A percentile compares a stretch with the other conserved stretches of the same genome.
Conservation (phyloP, 78 protist species). For the Creolimax fragrantissima region DNA sequence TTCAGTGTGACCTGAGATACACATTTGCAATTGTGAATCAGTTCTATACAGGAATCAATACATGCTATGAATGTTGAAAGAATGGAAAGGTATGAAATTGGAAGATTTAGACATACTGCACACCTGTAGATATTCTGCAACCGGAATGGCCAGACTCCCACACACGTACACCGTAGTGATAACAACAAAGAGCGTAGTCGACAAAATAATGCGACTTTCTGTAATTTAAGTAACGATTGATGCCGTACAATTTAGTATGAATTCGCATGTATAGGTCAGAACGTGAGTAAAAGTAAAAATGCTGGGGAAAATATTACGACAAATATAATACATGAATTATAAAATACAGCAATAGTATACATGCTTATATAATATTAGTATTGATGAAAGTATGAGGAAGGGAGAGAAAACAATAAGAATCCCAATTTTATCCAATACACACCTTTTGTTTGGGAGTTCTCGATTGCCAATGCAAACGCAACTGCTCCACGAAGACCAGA, state of each 20-base stretch:
- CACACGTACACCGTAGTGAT: conserved; percentile 36
- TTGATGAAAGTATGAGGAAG: not conserved
- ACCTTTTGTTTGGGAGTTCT: not conserved
- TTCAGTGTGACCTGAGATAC: too few relatives aligned
- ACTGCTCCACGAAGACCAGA: conserved; percentile 84
- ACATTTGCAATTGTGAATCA: too few relatives aligned
- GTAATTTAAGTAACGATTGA: not conserved
- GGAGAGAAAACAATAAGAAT: not conserved
- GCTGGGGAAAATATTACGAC: too few relatives aligned
- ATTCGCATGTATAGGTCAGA: too few relatives aligned
- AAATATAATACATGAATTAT: too few relatives aligned
- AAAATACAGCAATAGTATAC: not conserved
- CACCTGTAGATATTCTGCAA: not conserved
- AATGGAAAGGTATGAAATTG: too few relatives aligned
- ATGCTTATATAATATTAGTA: not conserved
- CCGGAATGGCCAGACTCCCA: not conserved
- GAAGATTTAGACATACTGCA: too few relatives aligned
- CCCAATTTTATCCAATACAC: not conserved
- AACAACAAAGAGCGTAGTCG: conserved; percentile 60
- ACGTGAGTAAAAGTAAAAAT: too few relatives aligned
- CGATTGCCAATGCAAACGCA: conserved; percentile 68
- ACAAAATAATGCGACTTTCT: conserved; percentile 13
- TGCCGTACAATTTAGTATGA: too few relatives aligned
- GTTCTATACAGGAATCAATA: too few relatives aligned
- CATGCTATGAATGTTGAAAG: too few relatives aligned